Base-by-base conservation (phyloP, 2,329 filamentous ascomycete genomes). In the Colletotrichum spinosum region DNA sequence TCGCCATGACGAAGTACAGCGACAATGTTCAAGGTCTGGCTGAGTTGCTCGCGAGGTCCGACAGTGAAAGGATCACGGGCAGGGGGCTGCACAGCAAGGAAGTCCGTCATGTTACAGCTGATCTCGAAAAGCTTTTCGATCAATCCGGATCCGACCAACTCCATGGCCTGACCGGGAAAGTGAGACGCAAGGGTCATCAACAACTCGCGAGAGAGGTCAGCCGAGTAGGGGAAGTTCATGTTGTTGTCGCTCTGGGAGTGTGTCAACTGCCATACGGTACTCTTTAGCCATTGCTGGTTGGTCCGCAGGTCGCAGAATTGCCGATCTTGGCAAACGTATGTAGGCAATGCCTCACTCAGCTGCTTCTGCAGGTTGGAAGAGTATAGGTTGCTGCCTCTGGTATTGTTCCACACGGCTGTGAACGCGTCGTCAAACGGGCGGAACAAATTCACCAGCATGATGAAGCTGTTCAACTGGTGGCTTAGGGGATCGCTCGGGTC, bases 51-150 rank as follows among this genome's bases (percentile, higher is more conserved):
- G 41, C 88, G 88, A 3, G 92, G 92, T 0, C 90, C 88, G 42
- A 86, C 76, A 25, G 85, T 82, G 73, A 92, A 93, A 1, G 87
- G 86, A 44, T 87, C 84, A 2, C 86, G 81, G 3, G 87, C 84
- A 0, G 86, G 79, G 1, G 88, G 86, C 54, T 89, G 87, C 55
- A 89, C 82, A 8, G 89, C 84, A 60, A 97, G 87, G 25, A 92
- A 89, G 68, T 95, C 91, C 8, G 86, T 90, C 67, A 96, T 82
- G 13, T 89, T 88, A 74, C 86, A 91, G 11, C 92, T 88, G 41
- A 94, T 86, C 69, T 94, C 91, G 70, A 96, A 87, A 11, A 97
- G 79, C 74, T 95, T 95, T 73, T 94, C 92, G 66, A 96, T 88
- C 77, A 97, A 76, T 34, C 91, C 91, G 44, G 92, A 86, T 15